phyloP scores from a whole-genome alignment of 2,329 filamentous ascomycete species.

The Sporothrix luriei region DNA sequence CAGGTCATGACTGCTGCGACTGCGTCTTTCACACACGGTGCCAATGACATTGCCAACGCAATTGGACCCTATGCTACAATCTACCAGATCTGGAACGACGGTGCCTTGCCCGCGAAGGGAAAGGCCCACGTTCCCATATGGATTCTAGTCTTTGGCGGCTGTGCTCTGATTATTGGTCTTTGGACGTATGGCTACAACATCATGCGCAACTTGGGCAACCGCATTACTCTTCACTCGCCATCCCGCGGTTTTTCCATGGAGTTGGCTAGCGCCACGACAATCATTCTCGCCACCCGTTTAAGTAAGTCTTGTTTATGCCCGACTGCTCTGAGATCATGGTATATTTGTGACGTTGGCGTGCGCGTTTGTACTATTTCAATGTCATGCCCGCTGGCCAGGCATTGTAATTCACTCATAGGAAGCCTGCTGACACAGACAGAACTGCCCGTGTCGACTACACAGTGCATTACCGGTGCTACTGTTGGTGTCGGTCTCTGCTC shows the following conservation, averaged over 20 bases:
- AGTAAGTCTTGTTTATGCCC: conserved; percentile 38
- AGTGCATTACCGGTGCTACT: conserved; percentile 65
- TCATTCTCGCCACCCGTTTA: conserved; percentile 65
- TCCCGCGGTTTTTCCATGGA: conserved; percentile 60
- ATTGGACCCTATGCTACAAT: conserved; percentile 66
- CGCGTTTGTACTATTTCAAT: not conserved
- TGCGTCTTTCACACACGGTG: conserved; percentile 66
- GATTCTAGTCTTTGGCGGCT: conserved; percentile 53
- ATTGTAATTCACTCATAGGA: not conserved
- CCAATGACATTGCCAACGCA: conserved; percentile 67
- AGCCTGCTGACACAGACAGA: conserved; percentile 40
- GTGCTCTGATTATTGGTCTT: conserved; percentile 53
- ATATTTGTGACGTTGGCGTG: no score
- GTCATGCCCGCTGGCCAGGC: no score
- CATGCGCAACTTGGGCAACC: conserved; percentile 62
- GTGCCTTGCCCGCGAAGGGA: conserved; percentile 45
- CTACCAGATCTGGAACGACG: conserved; percentile 61
- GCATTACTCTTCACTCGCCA: conserved; percentile 60
- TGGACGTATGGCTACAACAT: conserved; percentile 66
- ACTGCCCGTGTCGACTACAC: conserved; percentile 65
- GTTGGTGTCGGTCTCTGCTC: conserved; percentile 65
- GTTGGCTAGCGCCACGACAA: conserved; percentile 62
- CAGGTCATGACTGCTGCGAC: conserved; percentile 64
- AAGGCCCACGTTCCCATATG: conserved; percentile 60
- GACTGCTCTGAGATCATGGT: no score